These are phyloP conservation scores for Coemansia sp. DNA, from an alignment of 192 early-diverging fungal genomes.

Conservation along the genomic window DNA sequence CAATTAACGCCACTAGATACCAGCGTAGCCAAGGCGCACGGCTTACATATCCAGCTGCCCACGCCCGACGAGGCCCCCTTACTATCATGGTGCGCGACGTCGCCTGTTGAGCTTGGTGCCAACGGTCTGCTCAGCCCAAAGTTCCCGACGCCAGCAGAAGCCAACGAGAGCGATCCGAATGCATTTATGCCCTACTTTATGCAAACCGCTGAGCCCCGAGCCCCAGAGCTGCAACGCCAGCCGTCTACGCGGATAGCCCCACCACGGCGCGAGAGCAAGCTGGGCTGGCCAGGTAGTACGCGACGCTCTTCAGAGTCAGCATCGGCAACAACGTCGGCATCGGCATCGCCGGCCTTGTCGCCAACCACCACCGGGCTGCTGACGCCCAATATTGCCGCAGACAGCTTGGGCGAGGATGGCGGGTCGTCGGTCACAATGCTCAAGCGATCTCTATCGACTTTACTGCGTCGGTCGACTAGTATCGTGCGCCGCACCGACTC, in stretches of 20 bases:
- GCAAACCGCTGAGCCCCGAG: slow-evolving; percentile 35
- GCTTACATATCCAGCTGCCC: slow-evolving; percentile 2
- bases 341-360: background rate
- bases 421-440: slow-evolving; percentile 12
- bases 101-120: background rate
- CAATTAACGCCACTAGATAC: slow-evolving; percentile 3
- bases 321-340: background rate
- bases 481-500: slow-evolving; percentile 30
- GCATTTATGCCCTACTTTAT: slow-evolving; percentile 48
- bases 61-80: background rate
- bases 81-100: background rate
- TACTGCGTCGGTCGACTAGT: slow-evolving; percentile 46
- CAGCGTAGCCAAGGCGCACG: background rate
- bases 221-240: slow-evolving; percentile 35
- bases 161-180: slow-evolving; percentile 5
- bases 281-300: slow-evolving; percentile 2
- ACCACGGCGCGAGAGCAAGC: slow-evolving; percentile 1
- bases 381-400: slow-evolving; percentile 13
- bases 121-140: slow-evolving; percentile 25
- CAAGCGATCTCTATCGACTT: slow-evolving; percentile 49
- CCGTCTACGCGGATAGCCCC: slow-evolving; percentile 9
- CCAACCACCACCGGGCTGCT: slow-evolving; percentile 10
- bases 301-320: slow-evolving; percentile 12
- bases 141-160: slow-evolving; percentile 21
- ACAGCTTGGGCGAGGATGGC: background rate